Conservation (phyloP, 1,284 basidiomycete genomes). For the Golubevia sp. region DNA sequence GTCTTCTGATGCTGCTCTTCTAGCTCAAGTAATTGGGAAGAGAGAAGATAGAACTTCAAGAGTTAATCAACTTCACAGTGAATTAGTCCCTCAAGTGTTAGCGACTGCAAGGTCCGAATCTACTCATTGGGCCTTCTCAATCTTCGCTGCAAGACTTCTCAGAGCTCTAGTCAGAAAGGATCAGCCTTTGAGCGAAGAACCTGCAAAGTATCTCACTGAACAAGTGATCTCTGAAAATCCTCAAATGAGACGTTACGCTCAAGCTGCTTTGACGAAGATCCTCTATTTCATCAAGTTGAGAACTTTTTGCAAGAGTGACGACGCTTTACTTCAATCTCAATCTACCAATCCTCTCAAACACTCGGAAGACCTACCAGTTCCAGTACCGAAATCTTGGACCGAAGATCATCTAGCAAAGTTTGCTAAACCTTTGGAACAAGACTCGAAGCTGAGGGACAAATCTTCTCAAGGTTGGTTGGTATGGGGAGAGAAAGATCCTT, state of each 20-base stretch:
- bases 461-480: conserved; percentile 48
- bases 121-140: conserved; percentile 55
- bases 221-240: conserved; percentile 47
- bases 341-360: conserved; percentile 45
- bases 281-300: conserved; percentile 54
- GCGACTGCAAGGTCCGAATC: conserved; percentile 24
- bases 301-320: conserved; percentile 32
- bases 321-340: conserved; percentile 34
- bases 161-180: conserved; percentile 45
- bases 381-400: conserved; percentile 26
- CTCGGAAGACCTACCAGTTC: conserved; percentile 29
- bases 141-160: conserved; percentile 38
- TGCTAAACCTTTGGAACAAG: conserved; percentile 18
- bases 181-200: conserved; percentile 18
- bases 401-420: conserved; percentile 27
- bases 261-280: conserved; percentile 40
- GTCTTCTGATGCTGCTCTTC: conserved; percentile 14
- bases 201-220: conserved; percentile 34
- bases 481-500: conserved; percentile 37
- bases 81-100: conserved; percentile 30
- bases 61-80: conserved; percentile 20
- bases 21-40: conserved; percentile 22
- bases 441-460: conserved; percentile 41
- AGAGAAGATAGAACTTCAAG: conserved; percentile 15
- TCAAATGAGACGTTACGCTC: conserved; percentile 42